These are phyloP conservation scores for Brassica juncea DNA, from an alignment of 345 rosid genomes.

Conservation along the genomic window DNA sequence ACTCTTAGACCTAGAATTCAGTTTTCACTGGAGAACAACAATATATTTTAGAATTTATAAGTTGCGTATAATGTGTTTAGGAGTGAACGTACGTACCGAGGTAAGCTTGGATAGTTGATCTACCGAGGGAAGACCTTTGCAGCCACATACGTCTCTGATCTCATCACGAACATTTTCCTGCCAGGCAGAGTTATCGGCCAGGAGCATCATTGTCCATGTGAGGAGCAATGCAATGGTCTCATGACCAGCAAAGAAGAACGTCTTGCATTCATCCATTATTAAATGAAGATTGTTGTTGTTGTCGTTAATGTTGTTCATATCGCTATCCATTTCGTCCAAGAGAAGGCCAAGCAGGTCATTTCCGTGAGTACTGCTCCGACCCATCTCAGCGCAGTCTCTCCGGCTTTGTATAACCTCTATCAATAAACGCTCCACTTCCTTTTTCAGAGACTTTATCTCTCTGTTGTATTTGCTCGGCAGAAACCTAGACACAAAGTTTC, in stretches of 20 bases:
- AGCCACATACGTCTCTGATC: slow-evolving; percentile 61
- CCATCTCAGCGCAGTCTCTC: slow-evolving; percentile 70
- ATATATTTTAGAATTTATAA: neutral
- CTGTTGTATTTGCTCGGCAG: slow-evolving; percentile 84
- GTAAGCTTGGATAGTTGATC: slow-evolving; percentile 78
- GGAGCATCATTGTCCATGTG: slow-evolving; percentile 94
- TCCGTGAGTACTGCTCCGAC: slow-evolving; percentile 76
- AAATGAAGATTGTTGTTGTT: slow-evolving; percentile 55
- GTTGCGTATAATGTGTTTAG: neutral
- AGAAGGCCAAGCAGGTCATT: slow-evolving; percentile 82
- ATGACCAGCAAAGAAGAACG: slow-evolving; percentile 96
- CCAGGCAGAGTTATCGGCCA: slow-evolving; percentile 78
- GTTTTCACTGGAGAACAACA: too few relatives aligned
- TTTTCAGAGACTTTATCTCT: slow-evolving; percentile 73
- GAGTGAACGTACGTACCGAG: slow-evolving; percentile 47
- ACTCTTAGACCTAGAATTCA: too few relatives aligned
- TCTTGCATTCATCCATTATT: slow-evolving; percentile 97
- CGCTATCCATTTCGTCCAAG: slow-evolving; percentile 69
- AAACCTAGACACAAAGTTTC: slow-evolving; percentile 51
- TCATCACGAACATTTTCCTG: slow-evolving; percentile 74
- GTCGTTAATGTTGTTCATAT: slow-evolving; percentile 42
- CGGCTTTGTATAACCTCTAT: slow-evolving; percentile 86
- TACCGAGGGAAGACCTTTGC: slow-evolving; percentile 51
- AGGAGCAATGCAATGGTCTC: slow-evolving; percentile 85
- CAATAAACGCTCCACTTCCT: slow-evolving; percentile 76